Evolutionary conservation across 768 basidiomycete genomes (phyloP).

Genomic region (Mycena sanguinolenta): DNA sequence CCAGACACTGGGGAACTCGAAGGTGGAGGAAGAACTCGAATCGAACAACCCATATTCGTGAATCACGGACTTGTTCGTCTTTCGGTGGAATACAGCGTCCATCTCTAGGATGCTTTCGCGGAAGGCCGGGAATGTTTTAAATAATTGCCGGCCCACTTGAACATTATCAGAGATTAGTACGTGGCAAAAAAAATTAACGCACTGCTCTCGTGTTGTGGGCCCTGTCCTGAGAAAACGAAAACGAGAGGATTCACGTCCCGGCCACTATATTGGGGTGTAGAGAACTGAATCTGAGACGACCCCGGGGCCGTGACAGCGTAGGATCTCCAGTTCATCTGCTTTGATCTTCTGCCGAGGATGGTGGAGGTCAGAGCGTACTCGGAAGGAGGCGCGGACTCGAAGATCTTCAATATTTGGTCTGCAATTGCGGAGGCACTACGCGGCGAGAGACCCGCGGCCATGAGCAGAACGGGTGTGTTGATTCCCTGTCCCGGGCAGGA

Average conservation of each 20-base stretch:
- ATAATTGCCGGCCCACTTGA: constrained; percentile 55
- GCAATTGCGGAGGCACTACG: constrained; percentile 41
- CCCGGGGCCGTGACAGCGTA: background rate
- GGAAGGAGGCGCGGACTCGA: constrained; percentile 4
- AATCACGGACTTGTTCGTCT: constrained; percentile 53
- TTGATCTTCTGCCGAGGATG: constrained; percentile 45
- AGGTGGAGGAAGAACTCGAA: background rate
- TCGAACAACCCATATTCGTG: constrained; percentile 52
- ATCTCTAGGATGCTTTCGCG: constrained; percentile 52
- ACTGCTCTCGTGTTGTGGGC: constrained; percentile 56
- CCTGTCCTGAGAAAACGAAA: constrained; percentile 57
- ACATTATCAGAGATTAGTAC: background rate
- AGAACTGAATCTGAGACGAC: constrained; percentile 34
- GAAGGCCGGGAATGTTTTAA: constrained; percentile 52
- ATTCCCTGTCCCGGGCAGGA: too few species aligned
- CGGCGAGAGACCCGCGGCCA: constrained; percentile 54
- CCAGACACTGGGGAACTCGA: constrained; percentile 43
- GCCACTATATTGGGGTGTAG: constrained; percentile 44
- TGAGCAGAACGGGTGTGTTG: constrained; percentile 43
- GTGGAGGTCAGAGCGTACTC: constrained; percentile 5
- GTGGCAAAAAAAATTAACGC: constrained; percentile 28
- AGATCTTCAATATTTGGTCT: constrained; percentile 2
- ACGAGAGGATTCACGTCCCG: constrained; percentile 46
- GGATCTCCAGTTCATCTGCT: constrained; percentile 50
- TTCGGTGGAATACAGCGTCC: constrained; percentile 48